These are phyloP conservation scores for Uronychia binucleata DNA, from an alignment of 73 alveolate species.

Conservation along the genomic window DNA sequence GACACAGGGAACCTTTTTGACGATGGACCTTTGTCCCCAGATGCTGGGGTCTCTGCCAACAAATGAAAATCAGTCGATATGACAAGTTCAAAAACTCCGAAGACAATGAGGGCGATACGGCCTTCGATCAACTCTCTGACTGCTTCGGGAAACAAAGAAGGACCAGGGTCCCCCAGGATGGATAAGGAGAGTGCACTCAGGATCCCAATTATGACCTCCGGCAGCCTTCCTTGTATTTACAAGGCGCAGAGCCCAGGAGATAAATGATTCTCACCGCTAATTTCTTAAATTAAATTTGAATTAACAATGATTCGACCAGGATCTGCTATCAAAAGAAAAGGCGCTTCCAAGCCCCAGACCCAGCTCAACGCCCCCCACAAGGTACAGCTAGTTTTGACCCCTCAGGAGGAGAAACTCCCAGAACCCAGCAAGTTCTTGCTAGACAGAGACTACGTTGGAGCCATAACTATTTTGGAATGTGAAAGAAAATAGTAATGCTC, in stretches of 20 bases:
- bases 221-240: neutral
- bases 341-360: neutral
- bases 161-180: neutral
- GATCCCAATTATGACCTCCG: neutral
- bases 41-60: neutral
- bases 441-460: conserved; percentile 74
- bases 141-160: neutral
- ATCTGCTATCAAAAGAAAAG: conserved; percentile 65
- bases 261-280: neutral
- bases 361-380: conserved; percentile 26
- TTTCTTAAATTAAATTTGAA: conserved; percentile 21
- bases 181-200: neutral
- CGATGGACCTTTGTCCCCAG: no score
- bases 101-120: neutral
- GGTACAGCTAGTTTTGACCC: neutral
- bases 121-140: neutral
- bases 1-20: no score
- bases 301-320: conserved; percentile 71
- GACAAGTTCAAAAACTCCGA: neutral
- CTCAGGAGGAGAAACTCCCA: conserved; percentile 61
- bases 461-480: conserved; percentile 71
- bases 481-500: conserved; percentile 35
- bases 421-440: conserved; percentile 44
- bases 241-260: neutral
- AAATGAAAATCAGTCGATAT: neutral